Percentiles rank a stretch among this genome's conserved stretches.
Conservation (phyloP, 1,284 basidiomycete genomes). For the Cutaneotrichosporon cutaneum region DNA sequence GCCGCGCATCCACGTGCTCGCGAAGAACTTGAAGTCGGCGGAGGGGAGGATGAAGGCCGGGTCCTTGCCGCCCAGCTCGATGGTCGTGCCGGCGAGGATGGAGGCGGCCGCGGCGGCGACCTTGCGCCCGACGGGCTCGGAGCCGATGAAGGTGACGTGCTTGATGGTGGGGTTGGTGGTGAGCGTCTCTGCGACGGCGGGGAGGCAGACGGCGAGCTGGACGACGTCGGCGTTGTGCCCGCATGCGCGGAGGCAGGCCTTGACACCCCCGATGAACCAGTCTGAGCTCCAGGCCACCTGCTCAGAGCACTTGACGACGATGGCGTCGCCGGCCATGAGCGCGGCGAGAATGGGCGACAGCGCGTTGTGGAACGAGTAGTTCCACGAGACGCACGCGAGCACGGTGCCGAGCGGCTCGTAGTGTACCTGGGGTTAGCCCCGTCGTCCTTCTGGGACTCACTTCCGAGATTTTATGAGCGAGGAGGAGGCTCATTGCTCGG, state of each 20-base stretch:
- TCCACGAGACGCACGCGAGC: constrained; percentile 85
- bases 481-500: constrained; percentile 69
- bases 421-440: constrained; percentile 61
- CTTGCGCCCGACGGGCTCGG: constrained; percentile 80
- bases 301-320: constrained; percentile 91
- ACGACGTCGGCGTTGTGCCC: constrained; percentile 79
- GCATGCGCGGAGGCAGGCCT: constrained; percentile 69
- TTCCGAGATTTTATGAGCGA: constrained; percentile 73
- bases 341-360: constrained; percentile 89
- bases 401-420: constrained; percentile 95
- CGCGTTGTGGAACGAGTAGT: constrained; percentile 75
- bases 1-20: constrained; percentile 69
- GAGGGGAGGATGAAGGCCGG: constrained; percentile 57
- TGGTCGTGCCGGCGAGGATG: constrained; percentile 80
- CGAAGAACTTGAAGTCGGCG: constrained; percentile 55
- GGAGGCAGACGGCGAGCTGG: constrained; percentile 76
- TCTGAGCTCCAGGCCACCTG: constrained; percentile 81
- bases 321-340: constrained; percentile 83
- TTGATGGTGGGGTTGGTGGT: constrained; percentile 77
- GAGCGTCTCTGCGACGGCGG: constrained; percentile 76
- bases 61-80: constrained; percentile 76
- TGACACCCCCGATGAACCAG: constrained; percentile 77
- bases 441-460: constrained; percentile 24
- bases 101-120: constrained; percentile 78
- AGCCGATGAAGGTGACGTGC: constrained; percentile 76